phyloP scores from a whole-genome alignment of 1,139 yeast genomes.

The Pichia norvegensis region DNA sequence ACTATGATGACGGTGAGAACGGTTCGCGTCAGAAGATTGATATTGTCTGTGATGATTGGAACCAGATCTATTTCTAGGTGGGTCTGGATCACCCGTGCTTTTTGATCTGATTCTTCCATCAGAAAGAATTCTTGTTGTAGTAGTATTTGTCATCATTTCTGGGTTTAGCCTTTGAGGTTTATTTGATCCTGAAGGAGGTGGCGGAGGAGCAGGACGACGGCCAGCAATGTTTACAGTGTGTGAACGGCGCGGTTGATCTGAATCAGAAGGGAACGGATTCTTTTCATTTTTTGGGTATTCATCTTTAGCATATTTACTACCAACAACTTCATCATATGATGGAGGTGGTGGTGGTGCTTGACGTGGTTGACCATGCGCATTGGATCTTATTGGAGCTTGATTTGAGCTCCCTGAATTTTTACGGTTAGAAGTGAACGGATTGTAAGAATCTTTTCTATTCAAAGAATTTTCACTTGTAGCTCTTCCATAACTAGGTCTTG shows the following conservation, averaged over 20 bases:
- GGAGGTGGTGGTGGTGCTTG: slow-evolving; percentile 39
- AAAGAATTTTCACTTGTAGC: slow-evolving; percentile 11
- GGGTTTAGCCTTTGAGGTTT: slow-evolving; percentile 13
- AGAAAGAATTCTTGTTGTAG: slow-evolving; percentile 23
- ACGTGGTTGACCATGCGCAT: slow-evolving; percentile 6
- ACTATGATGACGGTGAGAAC: slow-evolving; percentile 4
- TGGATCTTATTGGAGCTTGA: slow-evolving; percentile 8
- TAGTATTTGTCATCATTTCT: slow-evolving; percentile 18
- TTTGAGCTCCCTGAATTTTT: slow-evolving; percentile 7
- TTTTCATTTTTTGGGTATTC: slow-evolving; percentile 49
- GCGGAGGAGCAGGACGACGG: slow-evolving; percentile 13
- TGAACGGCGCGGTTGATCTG: slow-evolving; percentile 11
- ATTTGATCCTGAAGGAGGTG: slow-evolving; percentile 2
- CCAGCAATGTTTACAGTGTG: slow-evolving; percentile 7
- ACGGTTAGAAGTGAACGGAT: slow-evolving; percentile 12
- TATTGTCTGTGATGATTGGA: neutral
- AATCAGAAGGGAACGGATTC: slow-evolving; percentile 24
- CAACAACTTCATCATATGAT: slow-evolving; percentile 64
- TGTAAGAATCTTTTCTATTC: slow-evolving; percentile 9
- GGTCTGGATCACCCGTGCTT: slow-evolving; percentile 22
- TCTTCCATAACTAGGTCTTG: slow-evolving; percentile 5
- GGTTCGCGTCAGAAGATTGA: slow-evolving; percentile 1
- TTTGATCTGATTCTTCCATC: slow-evolving; percentile 27
- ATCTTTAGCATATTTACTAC: slow-evolving; percentile 34
- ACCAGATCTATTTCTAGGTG: slow-evolving; percentile 1